Base-by-base conservation (phyloP, 2,329 filamentous ascomycete genomes). In the Cercospora sp. region DNA sequence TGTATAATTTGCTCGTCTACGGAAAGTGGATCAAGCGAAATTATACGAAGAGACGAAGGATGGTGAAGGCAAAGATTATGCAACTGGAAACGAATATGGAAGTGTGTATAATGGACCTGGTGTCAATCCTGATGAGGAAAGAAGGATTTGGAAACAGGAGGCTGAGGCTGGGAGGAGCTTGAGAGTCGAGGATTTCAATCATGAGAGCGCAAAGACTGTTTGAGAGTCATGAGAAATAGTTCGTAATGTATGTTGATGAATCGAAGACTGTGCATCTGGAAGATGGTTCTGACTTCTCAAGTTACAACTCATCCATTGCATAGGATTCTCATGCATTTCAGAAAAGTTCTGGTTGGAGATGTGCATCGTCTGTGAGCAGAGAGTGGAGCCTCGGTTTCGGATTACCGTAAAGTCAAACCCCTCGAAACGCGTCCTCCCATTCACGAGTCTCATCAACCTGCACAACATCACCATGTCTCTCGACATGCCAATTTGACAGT, bases 1-100 rank as follows among this genome's bases (percentile, higher is more conserved):
- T 90, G 67, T 90, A 90, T 71, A 89, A 89, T 67, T 77, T 89
- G 60, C 75, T 90, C 2, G 78, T 81, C 0, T 89, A 90, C 72
- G 87, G 88, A 24, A 85, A 84, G 71, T 89, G 87, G 88, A 89
- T 89, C 74, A 78, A 82, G 9, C 74, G 80, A 43, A 79, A 75
- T 65, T 80, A 79, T 12, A 79, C 76, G 16, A 77, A 75, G 69
- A 74, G 26, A 69, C 65, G 8, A 80, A 79, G 57, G 82, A 84
- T 40, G 83, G 83, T 8, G 80, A 82, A 32, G 87, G 87, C 0
- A 82, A 81, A 65, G 79, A 82, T 16, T 89, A 86, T 85, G 86
- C 85, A 1, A 85, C 80, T 26, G 87, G 87, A 0, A 77, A 77
- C 69, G 63, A 85, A 58, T 88, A 89, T 74, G 87, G 88, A 0